Base-by-base conservation (phyloP, 306 rosid species). In the Dalbergia cultrata region DNA sequence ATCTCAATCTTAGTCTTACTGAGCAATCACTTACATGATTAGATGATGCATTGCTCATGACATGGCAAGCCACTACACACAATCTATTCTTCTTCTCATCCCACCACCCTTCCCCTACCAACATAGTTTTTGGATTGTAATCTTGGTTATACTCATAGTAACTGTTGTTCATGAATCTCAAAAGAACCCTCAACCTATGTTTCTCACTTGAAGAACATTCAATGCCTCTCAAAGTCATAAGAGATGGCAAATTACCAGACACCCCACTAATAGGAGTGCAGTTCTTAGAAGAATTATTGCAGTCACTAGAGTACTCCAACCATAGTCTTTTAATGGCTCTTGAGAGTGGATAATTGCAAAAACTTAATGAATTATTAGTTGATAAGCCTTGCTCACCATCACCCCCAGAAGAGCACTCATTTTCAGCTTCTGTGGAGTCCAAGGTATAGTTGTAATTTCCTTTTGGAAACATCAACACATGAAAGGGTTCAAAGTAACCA, bases 91-190 rank as follows among this genome's bases (percentile, higher is more conserved):
- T 74, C 57, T 74, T 68, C n/a, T 69, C 80, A 74, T 87, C 78
- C 89, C 94, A 90, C 69, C 81, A 74, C 10, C 89, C 91, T 84
- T 90, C 91, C 18, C 90, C 88, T 9, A 84, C 34, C 37, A 90
- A 76, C 13, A 78, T 67, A 14, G 75, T 64, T 0, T 78, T 71
- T 57, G 87, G 87, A 80, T 67, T 76, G 44, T 88, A 86, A 64
- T 10, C 37, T 12, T 7, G 65, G 69, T 67, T 18, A 53, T 8
- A n/a, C 54, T 34, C 13, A 75, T 31, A 16, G 34, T 22, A 6
- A 34, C 35, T 60, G 12, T 9, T 9, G 16, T 47, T 47, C 53
- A 47, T 47, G 53, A 47, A 47, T 47, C 53, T 47, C 16, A 47
- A 13, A 47, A 47, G 53, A 47, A 47, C 10, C 66, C 88, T 56